A percentile compares a stretch with the other conserved stretches of the same genome.
Evolutionary conservation across 805 yeast species (phyloP).

Genomic region (Suhomyces kilbournensis): DNA sequence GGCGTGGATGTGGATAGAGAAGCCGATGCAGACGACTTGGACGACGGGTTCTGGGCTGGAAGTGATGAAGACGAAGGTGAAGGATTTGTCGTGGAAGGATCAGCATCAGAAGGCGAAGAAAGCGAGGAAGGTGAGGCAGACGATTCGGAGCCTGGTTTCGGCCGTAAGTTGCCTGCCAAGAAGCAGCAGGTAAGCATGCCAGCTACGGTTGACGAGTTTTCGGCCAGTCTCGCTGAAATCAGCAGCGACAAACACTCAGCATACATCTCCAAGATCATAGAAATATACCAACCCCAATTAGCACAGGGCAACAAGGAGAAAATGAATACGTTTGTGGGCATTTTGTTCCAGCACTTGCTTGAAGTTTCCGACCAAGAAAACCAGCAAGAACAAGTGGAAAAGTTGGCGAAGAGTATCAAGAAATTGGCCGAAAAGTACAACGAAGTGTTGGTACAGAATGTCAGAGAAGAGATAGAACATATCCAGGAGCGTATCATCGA

Average conservation of each 20-base stretch:
- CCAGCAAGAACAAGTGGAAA: conserved; percentile 29
- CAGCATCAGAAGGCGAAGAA: conserved; percentile 39
- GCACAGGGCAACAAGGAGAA: conserved; percentile 80
- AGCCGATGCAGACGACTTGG: conserved; percentile 66
- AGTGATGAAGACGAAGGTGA: conserved; percentile 44
- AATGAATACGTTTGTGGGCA: conserved; percentile 58
- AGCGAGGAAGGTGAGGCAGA: conserved; percentile 21
- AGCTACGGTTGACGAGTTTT: conserved; percentile 26
- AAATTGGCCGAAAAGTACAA: conserved; percentile 64
- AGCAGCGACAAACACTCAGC: conserved; percentile 43
- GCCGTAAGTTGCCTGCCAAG: conserved; percentile 6
- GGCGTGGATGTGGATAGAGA: conserved; percentile 51
- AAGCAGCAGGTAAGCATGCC: conserved; percentile 26
- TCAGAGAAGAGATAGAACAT: conserved; percentile 54
- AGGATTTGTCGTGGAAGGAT: conserved; percentile 33
- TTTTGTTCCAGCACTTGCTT: conserved; percentile 62
- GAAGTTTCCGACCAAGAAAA: conserved; percentile 40
- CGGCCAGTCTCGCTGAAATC: conserved; percentile 27
- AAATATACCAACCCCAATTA: conserved; percentile 67
- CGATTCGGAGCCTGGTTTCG: conserved; percentile 21
- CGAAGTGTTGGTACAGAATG: conserved; percentile 57
- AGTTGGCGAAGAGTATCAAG: conserved; percentile 48
- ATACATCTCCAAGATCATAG: conserved; percentile 54
- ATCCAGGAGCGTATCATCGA: conserved; percentile 51
- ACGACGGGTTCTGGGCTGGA: conserved; percentile 65